These are phyloP conservation scores for Dendrostoma leiphaemia DNA, from an alignment of 2,329 filamentous ascomycete genomes.

Conservation along the genomic window DNA sequence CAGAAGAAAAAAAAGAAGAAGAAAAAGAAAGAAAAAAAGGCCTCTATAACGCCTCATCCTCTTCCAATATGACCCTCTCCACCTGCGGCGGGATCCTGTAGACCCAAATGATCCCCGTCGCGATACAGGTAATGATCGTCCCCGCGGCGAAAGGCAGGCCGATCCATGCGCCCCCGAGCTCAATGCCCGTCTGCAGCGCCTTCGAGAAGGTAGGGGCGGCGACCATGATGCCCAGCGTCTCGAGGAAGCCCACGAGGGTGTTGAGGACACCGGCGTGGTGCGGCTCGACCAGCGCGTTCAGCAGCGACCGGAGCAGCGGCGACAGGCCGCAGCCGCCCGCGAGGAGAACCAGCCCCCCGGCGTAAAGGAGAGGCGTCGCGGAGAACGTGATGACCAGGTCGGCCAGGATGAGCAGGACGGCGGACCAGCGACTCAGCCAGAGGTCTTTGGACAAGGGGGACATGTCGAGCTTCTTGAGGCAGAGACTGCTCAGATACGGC, in stretches of 20 bases:
- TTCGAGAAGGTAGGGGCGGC: slow-evolving; percentile 45
- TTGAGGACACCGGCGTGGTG: slow-evolving; percentile 54
- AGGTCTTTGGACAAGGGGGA: slow-evolving; percentile 38
- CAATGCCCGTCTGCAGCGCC: slow-evolving; percentile 44
- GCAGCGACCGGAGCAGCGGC: slow-evolving; percentile 44
- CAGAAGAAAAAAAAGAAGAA: too few relatives aligned
- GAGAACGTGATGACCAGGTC: slow-evolving; percentile 37
- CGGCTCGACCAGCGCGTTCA: slow-evolving; percentile 53
- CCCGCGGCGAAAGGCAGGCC: slow-evolving; percentile 48
- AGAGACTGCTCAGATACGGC: slow-evolving; percentile 31
- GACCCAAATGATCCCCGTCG: slow-evolving; percentile 29
- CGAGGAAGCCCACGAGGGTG: slow-evolving; percentile 48
- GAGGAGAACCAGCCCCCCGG: slow-evolving; percentile 40
- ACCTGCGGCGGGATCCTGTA: slow-evolving; percentile 23
- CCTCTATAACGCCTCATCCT: neutral
- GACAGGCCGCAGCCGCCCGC: slow-evolving; percentile 44
- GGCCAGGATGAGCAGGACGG: slow-evolving; percentile 30
- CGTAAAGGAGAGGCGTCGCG: slow-evolving; percentile 29
- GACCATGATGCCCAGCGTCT: slow-evolving; percentile 46
- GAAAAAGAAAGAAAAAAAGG: neutral
- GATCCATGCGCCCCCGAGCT: slow-evolving; percentile 44
- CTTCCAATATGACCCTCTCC: neutral
- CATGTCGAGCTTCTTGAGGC: slow-evolving; percentile 30
- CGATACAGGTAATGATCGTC: slow-evolving; percentile 29
- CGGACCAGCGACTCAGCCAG: slow-evolving; percentile 34